A percentile compares a stretch with the other conserved stretches of the same genome.
These are phyloP conservation scores for Wickerhamomyces bovis DNA, from an alignment of 805 yeast genomes.

Conservation along the genomic window DNA sequence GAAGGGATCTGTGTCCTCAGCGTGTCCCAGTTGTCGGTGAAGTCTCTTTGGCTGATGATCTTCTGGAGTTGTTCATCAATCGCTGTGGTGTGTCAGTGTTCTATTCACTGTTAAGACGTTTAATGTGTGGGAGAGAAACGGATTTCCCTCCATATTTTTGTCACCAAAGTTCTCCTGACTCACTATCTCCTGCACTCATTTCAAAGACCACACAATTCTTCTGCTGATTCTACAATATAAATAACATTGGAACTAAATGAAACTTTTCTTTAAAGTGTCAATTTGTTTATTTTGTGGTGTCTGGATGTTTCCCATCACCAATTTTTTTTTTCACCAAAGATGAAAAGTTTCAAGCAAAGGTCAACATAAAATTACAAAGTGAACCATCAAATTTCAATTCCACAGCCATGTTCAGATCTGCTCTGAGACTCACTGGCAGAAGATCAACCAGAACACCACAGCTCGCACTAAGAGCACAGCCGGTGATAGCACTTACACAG, in stretches of 20 bases:
- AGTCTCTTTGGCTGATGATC: background rate
- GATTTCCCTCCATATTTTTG: too few species aligned
- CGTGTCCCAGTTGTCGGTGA: conserved; percentile 2
- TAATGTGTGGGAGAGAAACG: too few species aligned
- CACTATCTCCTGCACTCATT: background rate
- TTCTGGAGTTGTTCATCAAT: background rate
- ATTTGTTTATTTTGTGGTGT: conserved; percentile 1
- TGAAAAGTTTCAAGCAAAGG: background rate
- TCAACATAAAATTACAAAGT: background rate
- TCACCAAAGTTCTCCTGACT: too few species aligned
- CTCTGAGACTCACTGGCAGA: conserved; percentile 5
- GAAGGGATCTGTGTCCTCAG: conserved; percentile 7
- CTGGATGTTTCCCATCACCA: conserved; percentile 2
- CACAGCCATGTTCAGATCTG: conserved; percentile 11
- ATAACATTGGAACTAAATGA: too few species aligned
- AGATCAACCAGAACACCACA: background rate
- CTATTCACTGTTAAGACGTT: background rate
- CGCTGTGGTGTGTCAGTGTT: background rate
- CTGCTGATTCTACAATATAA: background rate
- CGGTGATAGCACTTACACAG: background rate
- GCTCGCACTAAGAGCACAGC: background rate
- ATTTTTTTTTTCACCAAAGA: background rate
- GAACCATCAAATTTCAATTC: background rate
- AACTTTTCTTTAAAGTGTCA: too few species aligned
- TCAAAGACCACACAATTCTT: background rate